phyloP scores from a whole-genome alignment of 176 grass and related monocot genomes.

The Oryza coarctata region DNA sequence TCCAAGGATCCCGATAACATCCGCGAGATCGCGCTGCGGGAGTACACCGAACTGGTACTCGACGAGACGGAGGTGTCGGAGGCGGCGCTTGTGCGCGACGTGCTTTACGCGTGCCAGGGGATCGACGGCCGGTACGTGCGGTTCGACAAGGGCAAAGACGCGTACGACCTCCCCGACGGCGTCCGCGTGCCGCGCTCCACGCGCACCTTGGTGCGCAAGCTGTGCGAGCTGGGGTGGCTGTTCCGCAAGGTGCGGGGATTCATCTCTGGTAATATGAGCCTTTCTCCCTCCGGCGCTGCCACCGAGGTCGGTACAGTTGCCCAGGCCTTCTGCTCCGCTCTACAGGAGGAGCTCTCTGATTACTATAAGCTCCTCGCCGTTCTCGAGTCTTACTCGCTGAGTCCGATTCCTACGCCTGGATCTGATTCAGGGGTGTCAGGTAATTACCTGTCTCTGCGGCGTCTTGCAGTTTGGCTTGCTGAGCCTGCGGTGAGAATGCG shows the following conservation, averaged over 20 bases:
- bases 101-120: slow-evolving; percentile 93
- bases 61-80: slow-evolving; percentile 84
- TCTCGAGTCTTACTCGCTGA: slow-evolving; percentile 74
- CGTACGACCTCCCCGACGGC: slow-evolving; percentile 79
- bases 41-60: slow-evolving; percentile 90
- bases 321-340: slow-evolving; percentile 86
- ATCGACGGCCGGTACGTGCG: slow-evolving; percentile 84
- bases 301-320: slow-evolving; percentile 72
- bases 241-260: slow-evolving; percentile 81
- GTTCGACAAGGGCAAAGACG: slow-evolving; percentile 55
- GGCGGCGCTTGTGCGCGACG: slow-evolving; percentile 80
- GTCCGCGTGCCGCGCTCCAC: slow-evolving; percentile 81
- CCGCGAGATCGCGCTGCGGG: slow-evolving; percentile 82
- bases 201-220: slow-evolving; percentile 75
- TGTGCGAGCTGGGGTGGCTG: slow-evolving; percentile 87
- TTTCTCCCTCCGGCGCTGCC: slow-evolving; percentile 45
- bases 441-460: slow-evolving; percentile 82
- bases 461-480: slow-evolving; percentile 82
- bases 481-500: slow-evolving; percentile 82
- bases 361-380: slow-evolving; percentile 83
- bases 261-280: slow-evolving; percentile 59
- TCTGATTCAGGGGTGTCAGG: slow-evolving; percentile 61
- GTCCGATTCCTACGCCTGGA: slow-evolving; percentile 70
- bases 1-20: slow-evolving; percentile 88
- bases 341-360: slow-evolving; percentile 84